Percentiles rank a stretch among this genome's conserved stretches.
phyloP scores from a whole-genome alignment of 2,329 filamentous ascomycete genomes.

The Pseudofabraea citricarpa region DNA sequence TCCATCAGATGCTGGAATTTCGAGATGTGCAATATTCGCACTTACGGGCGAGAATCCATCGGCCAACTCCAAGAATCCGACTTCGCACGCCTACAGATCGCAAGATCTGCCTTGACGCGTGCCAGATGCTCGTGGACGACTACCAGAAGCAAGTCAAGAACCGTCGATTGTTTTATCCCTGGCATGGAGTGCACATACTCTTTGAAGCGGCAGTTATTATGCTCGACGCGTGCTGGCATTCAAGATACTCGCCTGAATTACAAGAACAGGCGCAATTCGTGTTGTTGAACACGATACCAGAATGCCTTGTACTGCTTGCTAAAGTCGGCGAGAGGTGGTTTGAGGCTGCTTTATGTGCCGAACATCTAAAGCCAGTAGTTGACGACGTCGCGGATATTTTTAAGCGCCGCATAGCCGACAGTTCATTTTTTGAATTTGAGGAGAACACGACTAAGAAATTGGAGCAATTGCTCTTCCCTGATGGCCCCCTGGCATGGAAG shows the following conservation, averaged over 20 bases:
- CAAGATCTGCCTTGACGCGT: not conserved
- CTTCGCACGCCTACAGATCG: not conserved
- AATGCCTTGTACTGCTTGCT: not conserved
- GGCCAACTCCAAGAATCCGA: constrained; percentile 1
- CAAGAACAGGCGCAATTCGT: not conserved
- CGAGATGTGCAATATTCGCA: constrained; percentile 8
- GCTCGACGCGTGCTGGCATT: constrained; percentile 3
- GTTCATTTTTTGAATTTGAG: too few relatives aligned
- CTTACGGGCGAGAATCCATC: not conserved
- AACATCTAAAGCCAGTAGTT: not conserved
- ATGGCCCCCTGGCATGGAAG: constrained; percentile 1
- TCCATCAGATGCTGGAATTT: constrained; percentile 13
- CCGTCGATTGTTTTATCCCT: constrained; percentile 3
- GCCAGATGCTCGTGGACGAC: constrained; percentile 2
- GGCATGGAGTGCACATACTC: constrained; percentile 2
- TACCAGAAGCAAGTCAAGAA: constrained; percentile 2
- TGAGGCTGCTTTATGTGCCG: constrained; percentile 1
- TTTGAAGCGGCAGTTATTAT: constrained; percentile 3
- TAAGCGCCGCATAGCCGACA: not conserved
- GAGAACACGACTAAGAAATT: not conserved
- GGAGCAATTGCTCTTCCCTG: not conserved
- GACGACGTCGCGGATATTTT: not conserved
- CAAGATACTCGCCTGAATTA: not conserved
- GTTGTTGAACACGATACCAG: not conserved
- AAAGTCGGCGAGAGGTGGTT: not conserved